Evolutionary conservation across 202 grass and related monocot genomes (phyloP).

Genomic region (Saccharum hybrid): DNA sequence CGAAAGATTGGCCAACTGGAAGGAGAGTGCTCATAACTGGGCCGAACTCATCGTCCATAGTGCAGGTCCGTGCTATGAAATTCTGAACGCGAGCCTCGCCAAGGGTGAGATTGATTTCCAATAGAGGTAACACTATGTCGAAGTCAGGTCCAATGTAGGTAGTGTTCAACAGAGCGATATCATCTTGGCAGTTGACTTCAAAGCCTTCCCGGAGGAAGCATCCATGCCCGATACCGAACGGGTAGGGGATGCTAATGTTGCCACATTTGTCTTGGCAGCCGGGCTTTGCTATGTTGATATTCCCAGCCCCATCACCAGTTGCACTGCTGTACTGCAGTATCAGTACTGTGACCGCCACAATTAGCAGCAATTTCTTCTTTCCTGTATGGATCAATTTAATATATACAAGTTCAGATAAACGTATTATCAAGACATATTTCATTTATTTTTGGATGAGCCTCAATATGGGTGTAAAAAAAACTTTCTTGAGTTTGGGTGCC

Average conservation of each 20-base stretch:
- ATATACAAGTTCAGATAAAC: too few species aligned
- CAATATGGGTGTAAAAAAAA: too few species aligned
- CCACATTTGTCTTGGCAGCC: constrained; percentile 29
- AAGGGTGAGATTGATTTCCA: background rate
- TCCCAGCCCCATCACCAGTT: background rate
- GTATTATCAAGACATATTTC: too few species aligned
- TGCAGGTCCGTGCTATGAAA: background rate
- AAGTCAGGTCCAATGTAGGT: too few species aligned
- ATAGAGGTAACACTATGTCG: background rate
- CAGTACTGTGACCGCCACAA: background rate
- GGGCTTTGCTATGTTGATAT: background rate
- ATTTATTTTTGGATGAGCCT: too few species aligned
- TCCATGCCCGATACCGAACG: background rate
- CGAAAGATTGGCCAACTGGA: background rate
- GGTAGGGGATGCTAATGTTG: constrained; percentile 36
- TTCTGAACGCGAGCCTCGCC: background rate
- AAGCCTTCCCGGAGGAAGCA: constrained; percentile 2
- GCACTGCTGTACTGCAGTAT: background rate
- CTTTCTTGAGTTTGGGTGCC: too few species aligned
- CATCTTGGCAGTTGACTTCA: background rate
- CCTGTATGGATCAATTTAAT: background rate
- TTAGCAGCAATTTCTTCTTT: background rate
- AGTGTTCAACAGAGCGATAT: background rate
- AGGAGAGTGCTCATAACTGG: background rate
- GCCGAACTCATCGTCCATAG: too few species aligned